Base-by-base conservation (phyloP, 2,329 filamentous ascomycete species). In the Colletotrichum sp. region DNA sequence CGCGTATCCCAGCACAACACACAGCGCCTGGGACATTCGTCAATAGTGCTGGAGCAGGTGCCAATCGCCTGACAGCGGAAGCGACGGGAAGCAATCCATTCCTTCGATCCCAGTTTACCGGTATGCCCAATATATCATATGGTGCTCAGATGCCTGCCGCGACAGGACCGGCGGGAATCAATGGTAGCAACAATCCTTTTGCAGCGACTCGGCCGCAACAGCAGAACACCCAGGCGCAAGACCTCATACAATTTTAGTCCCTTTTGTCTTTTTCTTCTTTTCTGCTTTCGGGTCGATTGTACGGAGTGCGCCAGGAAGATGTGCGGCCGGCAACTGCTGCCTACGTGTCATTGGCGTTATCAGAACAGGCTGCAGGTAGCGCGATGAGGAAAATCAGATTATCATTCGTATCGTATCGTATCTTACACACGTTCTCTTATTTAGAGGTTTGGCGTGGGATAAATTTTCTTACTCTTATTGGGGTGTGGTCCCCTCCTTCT, bases 21-120 rank as follows among this genome's bases (percentile, higher is more conserved):
- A 99, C 97, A 0, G 96, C 97, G 2, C 97, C 97, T 0, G 97
- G 96, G 30, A 98, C 95, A 0, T 99, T 99, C 84, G 94, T 99
- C 86, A 99, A 99, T 87, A 98, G 95, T 76, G 96, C 97, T 8
- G 97, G 97, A 66, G 89, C 94, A 49, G 95, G 95, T n/a, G 87
- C 95, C 73, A 92, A 92, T 80, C 91, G 91, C 74, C 86, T 98
- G 59, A 95, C 88, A 76, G 83, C 89, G 70, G 88, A 96, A 24
- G 95, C 95, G 1, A 95, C 93, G 3, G 94, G 94, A 36, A 97
- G 92, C 87, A 99, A 99, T 82, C 97, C 97, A 1, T 99, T 99
- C 87, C 87, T 98, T 80, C 92, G 93, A 76, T 92, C 93, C 77
- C 95, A 98, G 83, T 97, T 94, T 81, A 98, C 95, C 0, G 95